These are phyloP conservation scores for Leishmania turanica DNA, from an alignment of 208 protist species.

Conservation along the genomic window DNA sequence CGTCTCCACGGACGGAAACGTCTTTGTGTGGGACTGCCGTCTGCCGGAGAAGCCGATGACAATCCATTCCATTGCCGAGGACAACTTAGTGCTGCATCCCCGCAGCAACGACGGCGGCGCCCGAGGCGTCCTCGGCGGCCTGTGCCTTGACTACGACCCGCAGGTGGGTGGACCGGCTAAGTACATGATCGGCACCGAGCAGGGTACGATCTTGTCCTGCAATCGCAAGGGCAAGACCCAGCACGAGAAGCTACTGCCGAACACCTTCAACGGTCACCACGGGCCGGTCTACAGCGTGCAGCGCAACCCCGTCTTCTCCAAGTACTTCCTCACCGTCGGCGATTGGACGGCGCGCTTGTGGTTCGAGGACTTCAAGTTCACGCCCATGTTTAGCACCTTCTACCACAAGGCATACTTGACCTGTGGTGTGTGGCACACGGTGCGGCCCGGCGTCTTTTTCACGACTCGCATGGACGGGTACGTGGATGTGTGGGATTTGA, in stretches of 20 bases:
- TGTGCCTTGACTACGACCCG: conserved; percentile 96
- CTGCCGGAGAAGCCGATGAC: conserved; percentile 93
- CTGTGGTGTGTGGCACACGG: conserved; percentile 93
- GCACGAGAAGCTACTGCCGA: conserved; percentile 91
- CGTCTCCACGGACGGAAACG: conserved; percentile 96
- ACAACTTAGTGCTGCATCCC: conserved; percentile 86
- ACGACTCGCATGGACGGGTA: conserved; percentile 96
- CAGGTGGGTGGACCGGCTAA: conserved; percentile 93
- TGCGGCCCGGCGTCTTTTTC: conserved; percentile 95
- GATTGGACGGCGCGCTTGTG: conserved; percentile 97
- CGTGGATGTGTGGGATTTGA: conserved; percentile 96
- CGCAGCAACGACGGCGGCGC: conserved; percentile 91
- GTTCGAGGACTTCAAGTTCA: conserved; percentile 96
- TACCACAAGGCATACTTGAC: conserved; percentile 96
- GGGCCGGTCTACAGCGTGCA: conserved; percentile 96
- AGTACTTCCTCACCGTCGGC: conserved; percentile 97
- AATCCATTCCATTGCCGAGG: conserved; percentile 79
- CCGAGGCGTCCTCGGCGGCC: conserved; percentile 90
- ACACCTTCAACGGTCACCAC: conserved; percentile 96
- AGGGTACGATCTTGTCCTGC: conserved; percentile 93
- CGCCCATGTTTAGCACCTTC: conserved; percentile 95
- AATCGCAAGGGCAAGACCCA: conserved; percentile 96
- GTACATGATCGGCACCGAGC: conserved; percentile 98
- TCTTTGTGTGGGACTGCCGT: conserved; percentile 95
- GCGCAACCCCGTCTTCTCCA: conserved; percentile 94